Evolutionary conservation across 305 asterid species (phyloP).

Genomic region (Caryopteris hybrid): DNA sequence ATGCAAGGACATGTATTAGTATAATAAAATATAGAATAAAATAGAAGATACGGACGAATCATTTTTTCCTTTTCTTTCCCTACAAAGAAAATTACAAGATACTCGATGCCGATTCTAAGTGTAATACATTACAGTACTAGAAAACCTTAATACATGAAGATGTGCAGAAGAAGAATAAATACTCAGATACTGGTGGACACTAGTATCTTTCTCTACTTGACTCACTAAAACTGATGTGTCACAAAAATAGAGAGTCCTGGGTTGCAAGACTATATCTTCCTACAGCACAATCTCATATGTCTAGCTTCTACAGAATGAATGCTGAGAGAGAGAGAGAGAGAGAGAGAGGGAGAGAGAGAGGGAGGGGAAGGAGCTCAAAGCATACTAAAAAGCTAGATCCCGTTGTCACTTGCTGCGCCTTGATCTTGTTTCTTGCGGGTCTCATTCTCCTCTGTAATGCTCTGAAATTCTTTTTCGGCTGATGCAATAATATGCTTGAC

Average conservation of each 20-base stretch:
- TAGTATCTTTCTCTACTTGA: neutral
- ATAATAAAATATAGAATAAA: neutral
- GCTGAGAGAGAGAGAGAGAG: neutral
- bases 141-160: neutral
- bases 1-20: too few relatives aligned
- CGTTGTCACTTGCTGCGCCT: slow-evolving; percentile 20
- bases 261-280: neutral
- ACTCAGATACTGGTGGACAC: neutral
- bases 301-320: slow-evolving; percentile 3
- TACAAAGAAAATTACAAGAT: neutral
- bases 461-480: slow-evolving; percentile 63
- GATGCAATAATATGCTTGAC: slow-evolving; percentile 66
- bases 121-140: neutral
- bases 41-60: neutral
- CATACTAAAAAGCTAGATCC: slow-evolving; percentile 19
- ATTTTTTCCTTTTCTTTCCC: neutral
- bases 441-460: slow-evolving; percentile 50
- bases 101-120: neutral
- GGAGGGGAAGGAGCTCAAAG: slow-evolving; percentile 9
- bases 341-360: neutral
- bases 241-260: slow-evolving; percentile 26
- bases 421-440: slow-evolving; percentile 51
- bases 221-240: slow-evolving; percentile 9
- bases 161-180: neutral
- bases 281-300: slow-evolving; percentile 20